A percentile compares a stretch with the other conserved stretches of the same genome.
phyloP scores from a whole-genome alignment of 2,329 filamentous ascomycete genomes.

The Cordyceps cateniannulata region DNA sequence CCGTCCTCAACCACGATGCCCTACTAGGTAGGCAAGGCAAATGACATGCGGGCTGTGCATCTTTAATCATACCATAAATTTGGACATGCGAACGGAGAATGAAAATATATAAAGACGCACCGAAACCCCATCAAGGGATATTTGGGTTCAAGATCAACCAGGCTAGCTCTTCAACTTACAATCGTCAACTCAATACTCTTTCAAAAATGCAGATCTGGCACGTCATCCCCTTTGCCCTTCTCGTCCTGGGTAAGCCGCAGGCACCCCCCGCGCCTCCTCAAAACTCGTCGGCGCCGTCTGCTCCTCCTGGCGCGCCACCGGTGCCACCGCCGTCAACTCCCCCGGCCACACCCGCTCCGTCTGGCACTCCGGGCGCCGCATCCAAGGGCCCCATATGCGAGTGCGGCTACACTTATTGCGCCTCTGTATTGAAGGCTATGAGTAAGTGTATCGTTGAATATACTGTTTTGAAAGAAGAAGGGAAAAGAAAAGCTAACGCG shows the following conservation, averaged over 20 bases:
- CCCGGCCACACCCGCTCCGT: constrained; percentile 1
- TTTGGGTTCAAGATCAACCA: neutral
- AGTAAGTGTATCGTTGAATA: constrained; percentile 17
- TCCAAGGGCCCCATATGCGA: constrained; percentile 29
- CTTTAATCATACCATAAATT: neutral
- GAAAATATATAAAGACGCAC: neutral
- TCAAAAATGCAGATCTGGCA: constrained; percentile 7
- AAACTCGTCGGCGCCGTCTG: constrained; percentile 14
- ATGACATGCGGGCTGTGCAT: neutral
- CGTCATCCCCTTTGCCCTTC: neutral
- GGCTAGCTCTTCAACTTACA: neutral
- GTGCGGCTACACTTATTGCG: constrained; percentile 37
- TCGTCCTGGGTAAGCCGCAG: constrained; percentile 18
- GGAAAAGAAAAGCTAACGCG: neutral
- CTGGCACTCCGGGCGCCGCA: constrained; percentile 15
- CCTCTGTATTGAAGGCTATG: constrained; percentile 31
- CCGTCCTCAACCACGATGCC: no score
- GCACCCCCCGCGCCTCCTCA: constrained; percentile 2
- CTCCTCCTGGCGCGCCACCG: constrained; percentile 21
- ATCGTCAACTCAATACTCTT: no score
- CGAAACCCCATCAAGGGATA: neutral
- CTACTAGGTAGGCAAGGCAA: no score
- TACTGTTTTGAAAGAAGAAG: neutral
- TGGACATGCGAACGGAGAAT: neutral
- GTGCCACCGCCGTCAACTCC: constrained; percentile 7